Percentiles rank a stretch among this genome's conserved stretches.
These are phyloP conservation scores for Sutorius australiensis DNA, from an alignment of 768 basidiomycete genomes.

Conservation along the genomic window DNA sequence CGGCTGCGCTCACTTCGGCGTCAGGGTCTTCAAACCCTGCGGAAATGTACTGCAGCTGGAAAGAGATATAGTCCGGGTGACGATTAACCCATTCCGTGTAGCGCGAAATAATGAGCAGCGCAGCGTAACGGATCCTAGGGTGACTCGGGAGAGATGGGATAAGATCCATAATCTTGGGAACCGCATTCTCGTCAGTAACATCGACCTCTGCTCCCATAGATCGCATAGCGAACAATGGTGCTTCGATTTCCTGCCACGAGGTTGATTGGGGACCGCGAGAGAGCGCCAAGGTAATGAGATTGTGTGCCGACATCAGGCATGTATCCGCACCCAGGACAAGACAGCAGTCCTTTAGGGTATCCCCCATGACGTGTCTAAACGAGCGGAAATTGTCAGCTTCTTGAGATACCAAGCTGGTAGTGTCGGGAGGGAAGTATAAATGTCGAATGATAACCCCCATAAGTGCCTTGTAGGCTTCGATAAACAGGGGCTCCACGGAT, in stretches of 20 bases:
- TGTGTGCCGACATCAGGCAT: constrained; percentile 78
- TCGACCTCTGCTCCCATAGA: constrained; percentile 98
- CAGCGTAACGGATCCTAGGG: constrained; percentile 91
- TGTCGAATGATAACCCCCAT: constrained; percentile 86
- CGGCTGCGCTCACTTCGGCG: constrained; percentile 83
- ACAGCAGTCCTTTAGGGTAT: constrained; percentile 98
- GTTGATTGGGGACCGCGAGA: constrained; percentile 51
- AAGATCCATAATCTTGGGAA: constrained; percentile 96
- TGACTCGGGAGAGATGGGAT: constrained; percentile 87
- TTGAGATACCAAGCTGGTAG: constrained; percentile 61
- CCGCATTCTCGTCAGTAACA: constrained; percentile 69
- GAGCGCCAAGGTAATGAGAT: constrained; percentile 73
- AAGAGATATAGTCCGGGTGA: constrained; percentile 82
- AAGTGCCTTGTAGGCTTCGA: constrained; percentile 79
- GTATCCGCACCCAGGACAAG: constrained; percentile 83
- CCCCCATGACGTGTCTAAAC: constrained; percentile 98
- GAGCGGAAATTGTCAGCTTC: constrained; percentile 92
- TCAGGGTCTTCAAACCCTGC: constrained; percentile 83
- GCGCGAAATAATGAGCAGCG: constrained; percentile 88
- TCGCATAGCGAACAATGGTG: constrained; percentile 94
- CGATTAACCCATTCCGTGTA: constrained; percentile 96
- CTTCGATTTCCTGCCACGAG: constrained; percentile 97
- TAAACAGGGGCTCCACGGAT: constrained; percentile 68
- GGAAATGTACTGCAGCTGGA: constrained; percentile 88
- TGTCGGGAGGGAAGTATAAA: constrained; percentile 84